phyloP scores from a whole-genome alignment of 305 asterid genomes.

The Fraxinus floribunda region DNA sequence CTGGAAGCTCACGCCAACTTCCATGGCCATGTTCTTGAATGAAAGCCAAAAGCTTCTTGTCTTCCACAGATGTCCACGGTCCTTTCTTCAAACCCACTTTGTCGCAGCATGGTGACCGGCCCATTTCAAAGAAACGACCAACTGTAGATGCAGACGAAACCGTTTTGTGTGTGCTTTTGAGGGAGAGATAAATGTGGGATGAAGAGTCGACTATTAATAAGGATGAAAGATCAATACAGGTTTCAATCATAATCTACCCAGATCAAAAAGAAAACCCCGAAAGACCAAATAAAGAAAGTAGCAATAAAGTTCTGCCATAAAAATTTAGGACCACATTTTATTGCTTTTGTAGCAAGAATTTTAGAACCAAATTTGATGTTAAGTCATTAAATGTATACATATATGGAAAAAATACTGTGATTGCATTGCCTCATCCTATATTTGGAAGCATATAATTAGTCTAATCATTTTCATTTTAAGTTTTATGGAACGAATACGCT shows the following conservation, averaged over 20 bases:
- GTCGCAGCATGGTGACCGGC: neutral
- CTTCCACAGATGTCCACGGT: neutral
- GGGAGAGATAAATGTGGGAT: neutral
- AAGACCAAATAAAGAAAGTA: neutral
- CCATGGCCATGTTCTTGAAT: constrained; percentile 2
- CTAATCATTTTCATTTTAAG: neutral
- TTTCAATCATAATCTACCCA: neutral
- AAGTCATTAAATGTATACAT: neutral
- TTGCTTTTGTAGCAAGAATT: neutral
- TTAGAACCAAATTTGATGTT: neutral
- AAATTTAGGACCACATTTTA: neutral
- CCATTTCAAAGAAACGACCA: neutral
- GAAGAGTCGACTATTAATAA: neutral
- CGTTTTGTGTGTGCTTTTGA: neutral
- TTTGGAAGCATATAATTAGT: neutral
- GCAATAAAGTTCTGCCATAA: neutral
- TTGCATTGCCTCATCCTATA: neutral
- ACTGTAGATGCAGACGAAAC: neutral
- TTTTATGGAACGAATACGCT: neutral
- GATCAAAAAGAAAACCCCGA: neutral
- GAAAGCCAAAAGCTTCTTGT: neutral
- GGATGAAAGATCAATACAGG: neutral
- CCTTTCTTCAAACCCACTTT: constrained; percentile 2
- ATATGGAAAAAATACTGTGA: neutral
- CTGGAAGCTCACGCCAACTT: neutral